Evolutionary conservation across 1,284 basidiomycete genomes (phyloP), one percentile per base, ranked within the genome.

Genomic region (Rhodotorula sp.): DNA sequence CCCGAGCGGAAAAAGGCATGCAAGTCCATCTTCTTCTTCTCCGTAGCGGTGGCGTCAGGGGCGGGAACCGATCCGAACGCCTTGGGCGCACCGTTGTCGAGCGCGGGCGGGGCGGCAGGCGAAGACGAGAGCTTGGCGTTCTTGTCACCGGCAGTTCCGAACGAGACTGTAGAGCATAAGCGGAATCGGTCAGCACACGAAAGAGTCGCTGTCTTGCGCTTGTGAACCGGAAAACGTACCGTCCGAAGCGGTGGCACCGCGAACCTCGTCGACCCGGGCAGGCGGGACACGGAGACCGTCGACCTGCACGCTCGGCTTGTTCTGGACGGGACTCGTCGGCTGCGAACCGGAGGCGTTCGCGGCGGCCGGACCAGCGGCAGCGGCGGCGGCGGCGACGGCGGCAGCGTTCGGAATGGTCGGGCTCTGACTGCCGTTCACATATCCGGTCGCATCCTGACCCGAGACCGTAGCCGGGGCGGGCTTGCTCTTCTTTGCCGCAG

Each of bases 81-180:
- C 69, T 81, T 77, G n/a, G 81, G 80, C 26, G 61, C 62, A 62
- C 78, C 77, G 57, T 79, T 75, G 67, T 78, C 78, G 69, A 79
- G 74, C 58, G 75, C 74, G 39, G 82, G 80, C 64, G 80, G 80
- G 3, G 78, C 79, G 47, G 81, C 81, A 12, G 82, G 82, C 14
- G 82, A 82, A 5, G 82, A 83, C 3, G 82, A 82, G 31, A 82
- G 77, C 52, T 77, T 77, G 7, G 81, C 80, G 73, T 80, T 79
- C 64, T 81, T 75, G 76, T 83, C 82, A 65, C 80, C 79, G 20
- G 81, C 79, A 8, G 80, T 82, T 72, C 82, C 82, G 72, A 83
- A 83, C 65, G 81, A 80, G 76, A 83, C 68, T 79, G 78, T 29
- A 46, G 62, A 21, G 39, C 23, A 43, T 26, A 31, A 31, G 34